Base-by-base conservation (phyloP, 1,284 basidiomycete genomes). In the Cutaneotrichosporon cavernicola region DNA sequence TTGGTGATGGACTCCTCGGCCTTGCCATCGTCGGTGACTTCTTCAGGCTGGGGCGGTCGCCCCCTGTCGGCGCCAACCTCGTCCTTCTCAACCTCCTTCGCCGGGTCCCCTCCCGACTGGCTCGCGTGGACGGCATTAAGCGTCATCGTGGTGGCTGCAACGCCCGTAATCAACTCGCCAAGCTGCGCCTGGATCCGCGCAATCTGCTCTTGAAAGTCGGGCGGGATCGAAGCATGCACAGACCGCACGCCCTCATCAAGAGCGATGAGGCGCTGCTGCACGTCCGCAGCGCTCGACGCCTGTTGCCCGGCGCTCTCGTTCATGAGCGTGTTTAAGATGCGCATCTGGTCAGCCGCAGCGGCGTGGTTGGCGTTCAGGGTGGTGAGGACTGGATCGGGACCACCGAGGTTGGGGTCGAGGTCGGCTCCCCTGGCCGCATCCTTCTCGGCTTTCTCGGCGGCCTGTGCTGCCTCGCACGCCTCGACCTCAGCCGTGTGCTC, bases 191-290 rank as follows among this genome's bases (percentile, higher is more conserved):
- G 43, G 43, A 46, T 46, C 18, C 18, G 14, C 4, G 5, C 18
- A n/a, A 46, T 18, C n/a, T 59, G 52, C 22, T 36, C 21, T 5
- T 31, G 21, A 3, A 55, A 26, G 36, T 43, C 43, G 6, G 60
- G 36, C 30, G 38, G 52, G 4, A 61, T 30, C 16, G 40, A 31
- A 26, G 47, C 52, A 21, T 58, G 56, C 22, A 64, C 30, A 21
- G 21, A 47, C 5, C 21, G 11, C 8, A 64, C 16, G 21, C 40
- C 59, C 14, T 60, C 31, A 26, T 49, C 26, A 30, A 65, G 38
- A 16, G 21, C 38, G 50, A 58, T 56, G 40, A 65, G 50, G 18
- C 60, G 63, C 22, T 65, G 53, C 43, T 46, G 43, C 43, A 18
- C 9, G 43, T 46, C 43, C 18, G 43, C 43, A 5, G 38, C 43